Conservation (phyloP, 768 basidiomycete genomes). For the Amanita jacksonii region DNA sequence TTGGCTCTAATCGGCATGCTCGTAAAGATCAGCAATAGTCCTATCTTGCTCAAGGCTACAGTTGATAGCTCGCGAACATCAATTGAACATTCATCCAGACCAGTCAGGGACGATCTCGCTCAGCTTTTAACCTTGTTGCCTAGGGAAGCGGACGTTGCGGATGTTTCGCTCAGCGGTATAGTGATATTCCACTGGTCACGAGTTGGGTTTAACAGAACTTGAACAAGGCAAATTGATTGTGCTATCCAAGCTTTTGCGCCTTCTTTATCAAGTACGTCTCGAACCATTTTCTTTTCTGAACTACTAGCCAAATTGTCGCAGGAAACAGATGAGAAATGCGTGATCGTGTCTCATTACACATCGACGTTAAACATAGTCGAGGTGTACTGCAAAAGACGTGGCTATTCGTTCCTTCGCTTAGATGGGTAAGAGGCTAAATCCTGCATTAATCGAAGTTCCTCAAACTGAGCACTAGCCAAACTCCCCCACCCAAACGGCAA, state of each 20-base stretch:
- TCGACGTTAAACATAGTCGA: slow-evolving; percentile 90
- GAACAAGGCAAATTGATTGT: slow-evolving; percentile 65
- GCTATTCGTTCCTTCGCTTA: slow-evolving; percentile 74
- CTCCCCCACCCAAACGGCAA: slow-evolving; percentile 67
- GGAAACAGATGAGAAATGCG: slow-evolving; percentile 88
- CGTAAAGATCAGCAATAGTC: slow-evolving; percentile 90
- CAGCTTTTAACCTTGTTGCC: slow-evolving; percentile 46
- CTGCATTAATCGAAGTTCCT: not conserved
- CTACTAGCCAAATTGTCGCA: slow-evolving; percentile 18
- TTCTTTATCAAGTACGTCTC: slow-evolving; percentile 43
- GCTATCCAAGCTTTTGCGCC: slow-evolving; percentile 52
- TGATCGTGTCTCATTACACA: slow-evolving; percentile 95
- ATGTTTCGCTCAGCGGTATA: slow-evolving; percentile 75
- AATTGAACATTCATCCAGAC: not conserved
- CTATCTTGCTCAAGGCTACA: slow-evolving; percentile 75
- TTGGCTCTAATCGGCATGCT: slow-evolving; percentile 72
- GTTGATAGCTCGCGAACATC: slow-evolving; percentile 49
- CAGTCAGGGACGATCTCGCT: slow-evolving; percentile 22
- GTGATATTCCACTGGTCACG: not conserved
- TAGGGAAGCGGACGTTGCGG: slow-evolving; percentile 47
- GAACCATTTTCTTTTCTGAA: not conserved
- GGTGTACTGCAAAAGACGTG: slow-evolving; percentile 65
- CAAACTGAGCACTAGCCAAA: slow-evolving; percentile 41
- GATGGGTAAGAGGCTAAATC: slow-evolving; percentile 55
- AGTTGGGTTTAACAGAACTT: not conserved